A percentile compares a stretch with the other conserved stretches of the same genome.
Evolutionary conservation across 805 yeast genomes (phyloP).

Genomic region (Candida nanaspora): DNA sequence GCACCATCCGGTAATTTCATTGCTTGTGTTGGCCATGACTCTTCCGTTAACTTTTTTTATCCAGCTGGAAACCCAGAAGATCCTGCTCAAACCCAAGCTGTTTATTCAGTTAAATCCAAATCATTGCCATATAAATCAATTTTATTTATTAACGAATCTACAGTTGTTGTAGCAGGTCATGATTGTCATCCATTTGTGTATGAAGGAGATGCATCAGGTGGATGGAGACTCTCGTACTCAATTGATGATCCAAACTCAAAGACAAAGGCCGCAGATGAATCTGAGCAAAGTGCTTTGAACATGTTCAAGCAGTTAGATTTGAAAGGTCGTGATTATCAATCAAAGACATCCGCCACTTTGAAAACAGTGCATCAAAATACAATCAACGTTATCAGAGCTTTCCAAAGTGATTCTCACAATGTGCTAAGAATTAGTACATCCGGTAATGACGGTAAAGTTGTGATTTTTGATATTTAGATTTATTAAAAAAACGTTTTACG

Average conservation of each 20-base stretch:
- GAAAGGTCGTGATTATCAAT: slow-evolving; percentile 64
- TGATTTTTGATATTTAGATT: slow-evolving; percentile 53
- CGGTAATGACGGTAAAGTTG: slow-evolving; percentile 90
- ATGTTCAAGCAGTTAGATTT: slow-evolving; percentile 95
- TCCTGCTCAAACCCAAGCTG: slow-evolving; percentile 47
- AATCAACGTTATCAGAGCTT: slow-evolving; percentile 58
- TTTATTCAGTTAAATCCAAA: slow-evolving; percentile 52
- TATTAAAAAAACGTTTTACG: neutral
- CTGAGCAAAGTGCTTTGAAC: slow-evolving; percentile 74
- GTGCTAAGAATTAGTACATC: slow-evolving; percentile 61
- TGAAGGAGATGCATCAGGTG: slow-evolving; percentile 57
- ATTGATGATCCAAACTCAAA: slow-evolving; percentile 53
- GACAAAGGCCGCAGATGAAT: slow-evolving; percentile 39
- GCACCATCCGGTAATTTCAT: slow-evolving; percentile 71
- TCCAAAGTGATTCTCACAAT: slow-evolving; percentile 36
- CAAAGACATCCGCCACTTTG: slow-evolving; percentile 38
- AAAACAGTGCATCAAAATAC: slow-evolving; percentile 89
- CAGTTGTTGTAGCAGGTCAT: slow-evolving; percentile 83
- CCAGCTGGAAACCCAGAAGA: slow-evolving; percentile 57
- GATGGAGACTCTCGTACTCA: slow-evolving; percentile 50
- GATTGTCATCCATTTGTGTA: slow-evolving; percentile 87
- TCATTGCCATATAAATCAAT: slow-evolving; percentile 77
- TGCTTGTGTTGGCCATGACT: slow-evolving; percentile 83
- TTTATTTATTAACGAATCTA: slow-evolving; percentile 58
- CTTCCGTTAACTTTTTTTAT: slow-evolving; percentile 73